Evolutionary conservation across 176 grass and related monocot genomes (phyloP).

Genomic region (Avena eriantha): DNA sequence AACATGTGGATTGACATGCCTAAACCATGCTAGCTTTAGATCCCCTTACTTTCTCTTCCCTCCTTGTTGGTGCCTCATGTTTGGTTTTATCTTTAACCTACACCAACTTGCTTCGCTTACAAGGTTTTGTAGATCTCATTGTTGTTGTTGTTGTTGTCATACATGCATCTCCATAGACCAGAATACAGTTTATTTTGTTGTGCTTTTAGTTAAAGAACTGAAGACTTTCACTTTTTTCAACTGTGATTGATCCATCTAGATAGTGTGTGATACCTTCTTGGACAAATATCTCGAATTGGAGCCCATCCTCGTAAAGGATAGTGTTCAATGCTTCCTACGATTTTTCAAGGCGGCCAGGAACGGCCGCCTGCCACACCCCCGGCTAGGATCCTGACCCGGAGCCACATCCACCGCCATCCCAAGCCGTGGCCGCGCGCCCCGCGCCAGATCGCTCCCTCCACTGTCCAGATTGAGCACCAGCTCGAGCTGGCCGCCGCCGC

Average conservation of each 20-base stretch:
- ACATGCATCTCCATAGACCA: neutral
- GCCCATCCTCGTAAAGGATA: slow-evolving; percentile 21
- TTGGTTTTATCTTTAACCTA: neutral
- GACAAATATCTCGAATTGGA: neutral
- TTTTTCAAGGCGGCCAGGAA: neutral
- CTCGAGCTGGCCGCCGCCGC: too few species aligned
- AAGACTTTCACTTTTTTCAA: slow-evolving; percentile 10
- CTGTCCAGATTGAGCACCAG: too few species aligned
- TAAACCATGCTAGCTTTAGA: slow-evolving; percentile 5
- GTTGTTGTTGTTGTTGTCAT: neutral
- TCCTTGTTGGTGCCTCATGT: slow-evolving; percentile 8
- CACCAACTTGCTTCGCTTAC: neutral
- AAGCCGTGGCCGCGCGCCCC: too few species aligned
- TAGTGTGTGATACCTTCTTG: neutral
- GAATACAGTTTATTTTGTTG: neutral
- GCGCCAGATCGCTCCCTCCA: too few species aligned
- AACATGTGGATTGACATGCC: neutral
- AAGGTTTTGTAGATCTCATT: neutral
- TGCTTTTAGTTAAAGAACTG: slow-evolving; percentile 8
- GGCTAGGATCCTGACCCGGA: too few species aligned
- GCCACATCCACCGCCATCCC: too few species aligned
- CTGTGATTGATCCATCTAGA: neutral
- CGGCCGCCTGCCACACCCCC: too few species aligned
- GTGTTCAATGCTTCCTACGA: neutral
- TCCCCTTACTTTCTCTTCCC: neutral